Conservation (phyloP, 1,284 basidiomycete species). For the Pseudozyma tsukubaensis region DNA sequence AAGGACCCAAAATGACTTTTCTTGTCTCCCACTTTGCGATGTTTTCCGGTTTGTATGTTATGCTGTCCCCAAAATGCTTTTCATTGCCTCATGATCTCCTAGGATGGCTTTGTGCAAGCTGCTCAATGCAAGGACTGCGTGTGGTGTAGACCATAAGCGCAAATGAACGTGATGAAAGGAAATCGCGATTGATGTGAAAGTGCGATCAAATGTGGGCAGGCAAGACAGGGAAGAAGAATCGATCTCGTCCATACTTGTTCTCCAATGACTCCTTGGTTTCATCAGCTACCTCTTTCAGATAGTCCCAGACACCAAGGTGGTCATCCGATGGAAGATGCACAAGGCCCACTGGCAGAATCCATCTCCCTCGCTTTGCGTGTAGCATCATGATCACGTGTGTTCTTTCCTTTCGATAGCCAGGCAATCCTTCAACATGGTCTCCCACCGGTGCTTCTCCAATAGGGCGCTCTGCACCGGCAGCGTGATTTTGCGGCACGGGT, state of each 20-base stretch:
- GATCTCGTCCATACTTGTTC: not conserved
- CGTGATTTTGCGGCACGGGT: too few relatives aligned
- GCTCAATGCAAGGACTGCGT: too few relatives aligned
- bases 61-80: too few relatives aligned
- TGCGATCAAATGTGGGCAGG: not conserved
- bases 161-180: too few relatives aligned
- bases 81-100: too few relatives aligned
- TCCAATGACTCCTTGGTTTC: slow-evolving; percentile 2
- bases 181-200: too few relatives aligned
- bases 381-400: slow-evolving; percentile 13
- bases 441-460: not conserved
- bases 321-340: slow-evolving; percentile 3
- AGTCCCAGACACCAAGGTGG: slow-evolving; percentile 1
- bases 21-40: too few relatives aligned
- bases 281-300: slow-evolving; percentile 2
- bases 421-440: not conserved
- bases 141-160: too few relatives aligned
- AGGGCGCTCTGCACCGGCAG: too few relatives aligned
- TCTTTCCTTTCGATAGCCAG: not conserved
- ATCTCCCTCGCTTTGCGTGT: not conserved
- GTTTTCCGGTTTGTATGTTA: too few relatives aligned
- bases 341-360: not conserved
- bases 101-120: too few relatives aligned
- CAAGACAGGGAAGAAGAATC: slow-evolving; percentile 2
- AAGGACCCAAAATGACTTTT: too few relatives aligned